These are phyloP conservation scores for Lactarius quietus DNA, from an alignment of 768 basidiomycete species.

Conservation along the genomic window DNA sequence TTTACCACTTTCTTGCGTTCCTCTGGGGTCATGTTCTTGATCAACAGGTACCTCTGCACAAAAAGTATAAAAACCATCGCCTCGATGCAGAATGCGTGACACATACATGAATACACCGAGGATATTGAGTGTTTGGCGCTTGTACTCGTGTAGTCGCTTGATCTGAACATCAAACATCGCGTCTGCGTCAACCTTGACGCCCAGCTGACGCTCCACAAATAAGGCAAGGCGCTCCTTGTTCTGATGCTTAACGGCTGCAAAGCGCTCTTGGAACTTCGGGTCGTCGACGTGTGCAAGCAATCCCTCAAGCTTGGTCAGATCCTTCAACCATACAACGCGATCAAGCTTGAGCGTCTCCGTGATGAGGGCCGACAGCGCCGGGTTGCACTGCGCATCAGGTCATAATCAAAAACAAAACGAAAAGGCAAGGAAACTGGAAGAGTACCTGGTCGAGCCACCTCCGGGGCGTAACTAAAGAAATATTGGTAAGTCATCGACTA, in stretches of 20 bases:
- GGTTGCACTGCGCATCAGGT: conserved; percentile 63
- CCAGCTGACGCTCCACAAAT: conserved; percentile 67
- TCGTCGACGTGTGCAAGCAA: conserved; percentile 71
- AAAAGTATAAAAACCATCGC: neutral
- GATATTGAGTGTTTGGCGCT: conserved; percentile 95
- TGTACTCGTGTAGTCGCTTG: conserved; percentile 92
- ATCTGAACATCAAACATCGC: conserved; percentile 93
- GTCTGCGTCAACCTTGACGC: conserved; percentile 64
- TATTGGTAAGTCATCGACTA: neutral
- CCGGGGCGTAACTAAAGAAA: conserved; percentile 76
- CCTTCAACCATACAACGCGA: conserved; percentile 80
- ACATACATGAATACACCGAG: conserved; percentile 83
- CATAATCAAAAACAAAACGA: conserved; percentile 17
- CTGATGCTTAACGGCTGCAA: conserved; percentile 80
- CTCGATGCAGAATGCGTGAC: neutral
- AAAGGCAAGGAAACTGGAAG: neutral
- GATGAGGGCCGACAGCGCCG: conserved; percentile 79
- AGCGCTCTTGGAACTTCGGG: conserved; percentile 69
- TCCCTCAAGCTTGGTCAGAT: conserved; percentile 73
- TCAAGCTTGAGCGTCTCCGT: conserved; percentile 73
- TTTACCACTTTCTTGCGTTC: conserved; percentile 81
- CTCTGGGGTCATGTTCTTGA: conserved; percentile 75
- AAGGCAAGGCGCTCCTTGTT: conserved; percentile 90
- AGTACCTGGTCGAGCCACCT: conserved; percentile 82
- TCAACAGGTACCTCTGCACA: conserved; percentile 65